phyloP scores from a whole-genome alignment of 2,329 filamentous ascomycete genomes.

The Phyllosticta citriasiana region DNA sequence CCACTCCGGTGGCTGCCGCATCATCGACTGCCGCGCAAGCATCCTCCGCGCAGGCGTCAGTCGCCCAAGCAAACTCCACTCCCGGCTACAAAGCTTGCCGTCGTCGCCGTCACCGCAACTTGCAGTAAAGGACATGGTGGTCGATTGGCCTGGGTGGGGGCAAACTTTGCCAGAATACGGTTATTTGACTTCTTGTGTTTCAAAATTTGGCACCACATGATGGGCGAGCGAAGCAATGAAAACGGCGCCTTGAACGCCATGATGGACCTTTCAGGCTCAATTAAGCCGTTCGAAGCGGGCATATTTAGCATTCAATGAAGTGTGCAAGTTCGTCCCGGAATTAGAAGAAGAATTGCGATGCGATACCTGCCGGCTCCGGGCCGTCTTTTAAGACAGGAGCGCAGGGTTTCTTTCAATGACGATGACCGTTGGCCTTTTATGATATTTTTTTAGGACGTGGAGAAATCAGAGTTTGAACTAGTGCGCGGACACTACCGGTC shows the following conservation, averaged over 20 bases:
- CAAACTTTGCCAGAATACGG: not conserved
- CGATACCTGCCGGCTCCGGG: too few species aligned
- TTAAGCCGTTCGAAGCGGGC: not conserved
- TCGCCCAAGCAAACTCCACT: not conserved
- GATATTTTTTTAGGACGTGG: not conserved
- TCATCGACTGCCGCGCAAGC: not conserved
- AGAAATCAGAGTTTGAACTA: not conserved
- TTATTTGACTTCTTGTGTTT: not conserved
- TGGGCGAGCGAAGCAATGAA: not conserved
- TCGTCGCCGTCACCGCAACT: not conserved
- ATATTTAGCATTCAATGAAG: not conserved
- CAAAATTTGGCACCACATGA: not conserved
- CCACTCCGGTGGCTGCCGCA: not conserved
- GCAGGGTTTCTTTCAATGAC: not conserved
- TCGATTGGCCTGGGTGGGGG: not conserved
- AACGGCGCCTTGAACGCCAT: not conserved
- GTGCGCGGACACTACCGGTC: not conserved
- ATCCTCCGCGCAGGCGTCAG: not conserved
- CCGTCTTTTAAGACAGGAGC: not conserved
- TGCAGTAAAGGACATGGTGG: not conserved
- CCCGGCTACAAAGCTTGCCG: not conserved
- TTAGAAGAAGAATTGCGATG: not conserved
- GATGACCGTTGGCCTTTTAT: not conserved
- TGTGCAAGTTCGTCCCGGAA: not conserved
- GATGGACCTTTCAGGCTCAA: not conserved